Percentiles rank a stretch among this genome's conserved stretches.
Evolutionary conservation across 805 yeast genomes (phyloP).

Genomic region (Schizosaccharomyces japonicus): DNA sequence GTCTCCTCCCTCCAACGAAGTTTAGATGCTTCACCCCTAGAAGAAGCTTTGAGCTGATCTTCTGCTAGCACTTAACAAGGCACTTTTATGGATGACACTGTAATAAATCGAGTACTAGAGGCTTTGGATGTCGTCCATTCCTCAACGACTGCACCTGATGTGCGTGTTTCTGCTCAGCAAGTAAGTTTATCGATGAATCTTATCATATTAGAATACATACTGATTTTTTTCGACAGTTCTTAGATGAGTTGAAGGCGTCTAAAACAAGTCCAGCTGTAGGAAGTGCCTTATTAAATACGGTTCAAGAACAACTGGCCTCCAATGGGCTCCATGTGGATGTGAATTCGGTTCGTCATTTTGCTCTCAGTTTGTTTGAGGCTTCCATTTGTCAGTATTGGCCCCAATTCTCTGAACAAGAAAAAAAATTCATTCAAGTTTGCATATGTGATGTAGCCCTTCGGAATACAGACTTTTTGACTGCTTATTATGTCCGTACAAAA

Average conservation of each 20-base stretch:
- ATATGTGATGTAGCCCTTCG: conserved; percentile 32
- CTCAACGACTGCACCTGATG: conserved; percentile 12
- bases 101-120: not conserved
- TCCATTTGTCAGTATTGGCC: conserved; percentile 35
- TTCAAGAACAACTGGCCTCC: not conserved
- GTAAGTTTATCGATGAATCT: conserved; percentile 12
- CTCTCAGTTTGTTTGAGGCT: conserved; percentile 53
- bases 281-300: not conserved
- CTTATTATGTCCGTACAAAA: conserved; percentile 76
- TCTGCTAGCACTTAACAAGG: too few relatives aligned
- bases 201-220: not conserved
- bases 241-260: conserved; percentile 50
- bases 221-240: conserved; percentile 19
- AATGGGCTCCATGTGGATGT: conserved; percentile 18
- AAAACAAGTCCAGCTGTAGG: conserved; percentile 29
- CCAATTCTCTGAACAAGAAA: conserved; percentile 33
- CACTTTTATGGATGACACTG: not conserved
- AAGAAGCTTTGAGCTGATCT: too few relatives aligned
- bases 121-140: conserved; percentile 13
- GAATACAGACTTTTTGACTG: conserved; percentile 14
- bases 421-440: conserved; percentile 12
- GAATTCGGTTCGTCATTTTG: conserved; percentile 43
- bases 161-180: conserved; percentile 29
- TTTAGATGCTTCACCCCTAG: too few relatives aligned
- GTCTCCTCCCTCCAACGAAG: too few relatives aligned